phyloP scores from a whole-genome alignment of 1,284 basidiomycete genomes.

The Cutaneotrichosporon cutaneum region DNA sequence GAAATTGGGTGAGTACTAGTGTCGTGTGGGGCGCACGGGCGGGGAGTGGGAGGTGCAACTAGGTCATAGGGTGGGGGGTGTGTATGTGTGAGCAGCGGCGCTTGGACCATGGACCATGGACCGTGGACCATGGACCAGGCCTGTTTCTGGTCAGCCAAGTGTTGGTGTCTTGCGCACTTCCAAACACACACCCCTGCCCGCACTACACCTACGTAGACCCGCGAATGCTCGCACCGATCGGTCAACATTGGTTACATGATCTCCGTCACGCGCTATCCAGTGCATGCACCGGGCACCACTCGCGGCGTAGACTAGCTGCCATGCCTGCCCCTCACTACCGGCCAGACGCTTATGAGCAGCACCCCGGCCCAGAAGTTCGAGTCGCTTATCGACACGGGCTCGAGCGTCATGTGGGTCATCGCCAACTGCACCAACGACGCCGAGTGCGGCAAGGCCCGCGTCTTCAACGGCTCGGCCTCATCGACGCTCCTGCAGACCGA shows the following conservation, averaged over 20 bases:
- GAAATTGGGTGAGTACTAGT: slow-evolving; percentile 25
- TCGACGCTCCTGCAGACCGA: slow-evolving; percentile 39
- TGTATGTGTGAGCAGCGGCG: too few species aligned
- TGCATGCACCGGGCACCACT: too few species aligned
- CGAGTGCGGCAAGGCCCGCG: slow-evolving; percentile 25
- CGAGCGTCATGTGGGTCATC: slow-evolving; percentile 58
- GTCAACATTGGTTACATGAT: too few species aligned
- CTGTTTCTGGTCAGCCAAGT: too few species aligned
- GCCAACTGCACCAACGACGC: slow-evolving; percentile 20
- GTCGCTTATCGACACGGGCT: slow-evolving; percentile 62
- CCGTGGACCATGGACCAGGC: too few species aligned
- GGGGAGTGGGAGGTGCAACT: background rate
- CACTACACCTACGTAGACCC: background rate
- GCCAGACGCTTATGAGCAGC: slow-evolving; percentile 26
- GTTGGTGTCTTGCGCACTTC: background rate
- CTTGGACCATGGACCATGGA: too few species aligned
- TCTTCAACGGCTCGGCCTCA: slow-evolving; percentile 19
- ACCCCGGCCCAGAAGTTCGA: slow-evolving; percentile 57
- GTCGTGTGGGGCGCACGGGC: background rate
- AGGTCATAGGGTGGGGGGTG: background rate
- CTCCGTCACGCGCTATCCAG: too few species aligned
- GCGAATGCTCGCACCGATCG: too few species aligned
- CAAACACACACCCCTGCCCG: background rate
- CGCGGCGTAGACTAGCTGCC: too few species aligned
- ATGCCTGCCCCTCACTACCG: background rate